Evolutionary conservation across 352 stramenopile genomes (phyloP).

Genomic region (Pythium plurisporium): DNA sequence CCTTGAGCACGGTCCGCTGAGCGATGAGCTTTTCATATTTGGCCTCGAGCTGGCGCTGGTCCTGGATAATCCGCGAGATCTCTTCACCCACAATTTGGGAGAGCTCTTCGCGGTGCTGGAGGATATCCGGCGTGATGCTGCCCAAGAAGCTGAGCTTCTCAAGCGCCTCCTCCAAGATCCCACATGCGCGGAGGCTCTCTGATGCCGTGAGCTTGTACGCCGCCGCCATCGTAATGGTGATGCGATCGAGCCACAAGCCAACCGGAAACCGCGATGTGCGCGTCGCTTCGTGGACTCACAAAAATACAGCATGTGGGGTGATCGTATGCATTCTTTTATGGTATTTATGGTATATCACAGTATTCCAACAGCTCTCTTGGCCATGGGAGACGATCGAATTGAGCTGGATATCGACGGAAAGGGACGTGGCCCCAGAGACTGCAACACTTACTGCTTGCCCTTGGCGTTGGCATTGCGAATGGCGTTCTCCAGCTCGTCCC

Average conservation of each 20-base stretch:
- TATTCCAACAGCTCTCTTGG: no score
- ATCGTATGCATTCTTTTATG: no score
- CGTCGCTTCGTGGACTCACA: slow-evolving; percentile 1
- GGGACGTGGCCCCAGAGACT: no score
- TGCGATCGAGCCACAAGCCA: neutral
- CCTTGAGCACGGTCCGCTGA: slow-evolving; percentile 81
- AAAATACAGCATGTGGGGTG: neutral
- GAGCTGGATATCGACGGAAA: no score
- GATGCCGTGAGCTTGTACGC: slow-evolving; percentile 60
- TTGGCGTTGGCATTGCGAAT: slow-evolving; percentile 65
- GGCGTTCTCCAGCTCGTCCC: slow-evolving; percentile 61
- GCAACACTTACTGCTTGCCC: slow-evolving; percentile 26
- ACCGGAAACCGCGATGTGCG: neutral
- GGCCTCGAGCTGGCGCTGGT: slow-evolving; percentile 81
- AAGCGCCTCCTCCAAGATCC: slow-evolving; percentile 86
- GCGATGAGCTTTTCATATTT: slow-evolving; percentile 90
- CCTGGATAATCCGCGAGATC: slow-evolving; percentile 91
- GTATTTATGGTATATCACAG: neutral
- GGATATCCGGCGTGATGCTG: slow-evolving; percentile 88
- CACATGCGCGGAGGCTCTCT: slow-evolving; percentile 67
- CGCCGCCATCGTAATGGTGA: slow-evolving; percentile 11
- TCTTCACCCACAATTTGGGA: slow-evolving; percentile 91
- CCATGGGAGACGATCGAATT: no score
- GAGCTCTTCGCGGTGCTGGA: slow-evolving; percentile 90
- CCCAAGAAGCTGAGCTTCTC: slow-evolving; percentile 90